phyloP scores from a whole-genome alignment of 1,284 basidiomycete genomes.

The Rhodotorula sp. region DNA sequence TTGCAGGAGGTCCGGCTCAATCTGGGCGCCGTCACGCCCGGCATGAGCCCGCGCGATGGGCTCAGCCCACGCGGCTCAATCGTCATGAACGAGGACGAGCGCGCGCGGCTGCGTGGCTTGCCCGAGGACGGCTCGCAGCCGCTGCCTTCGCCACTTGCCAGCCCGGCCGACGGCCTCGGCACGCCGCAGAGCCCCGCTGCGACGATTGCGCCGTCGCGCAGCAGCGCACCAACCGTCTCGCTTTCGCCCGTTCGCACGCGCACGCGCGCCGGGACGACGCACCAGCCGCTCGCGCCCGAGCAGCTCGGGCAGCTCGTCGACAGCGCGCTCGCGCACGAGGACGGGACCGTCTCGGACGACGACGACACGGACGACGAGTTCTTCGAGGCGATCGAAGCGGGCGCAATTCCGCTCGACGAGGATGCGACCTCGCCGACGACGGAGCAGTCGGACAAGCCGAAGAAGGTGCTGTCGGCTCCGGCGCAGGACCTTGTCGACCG shows the following conservation, averaged over 20 bases:
- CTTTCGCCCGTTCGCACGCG: constrained; percentile 20
- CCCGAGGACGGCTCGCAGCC: constrained; percentile 11
- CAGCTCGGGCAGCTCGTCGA: constrained; percentile 39
- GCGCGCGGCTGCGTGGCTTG: constrained; percentile 5
- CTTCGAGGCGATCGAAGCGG: constrained; percentile 92
- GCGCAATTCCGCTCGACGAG: constrained; percentile 67
- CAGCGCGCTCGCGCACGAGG: constrained; percentile 28
- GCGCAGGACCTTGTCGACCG: constrained; percentile 37
- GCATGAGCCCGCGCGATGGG: constrained; percentile 12
- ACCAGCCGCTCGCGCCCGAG: constrained; percentile 26
- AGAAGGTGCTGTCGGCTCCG: constrained; percentile 38
- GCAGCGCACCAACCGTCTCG: constrained; percentile 16
- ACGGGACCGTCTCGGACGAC: constrained; percentile 45
- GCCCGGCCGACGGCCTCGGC: constrained; percentile 1
- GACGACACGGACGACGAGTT: constrained; percentile 95
- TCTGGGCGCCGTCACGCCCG: constrained; percentile 18
- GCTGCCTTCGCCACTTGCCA: constrained; percentile 16
- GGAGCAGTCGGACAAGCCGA: constrained; percentile 2
- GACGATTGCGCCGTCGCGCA: background rate
- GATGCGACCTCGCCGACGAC: constrained; percentile 22
- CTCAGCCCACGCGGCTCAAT: background rate
- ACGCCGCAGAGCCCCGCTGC: background rate
- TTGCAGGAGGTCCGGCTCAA: constrained; percentile 47
- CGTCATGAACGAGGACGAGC: constrained; percentile 6
- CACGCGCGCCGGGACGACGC: constrained; percentile 23